A percentile compares a stretch with the other conserved stretches of the same genome.
Conservation (phyloP, 2,329 filamentous ascomycete genomes). For the Botrytis porri region DNA sequence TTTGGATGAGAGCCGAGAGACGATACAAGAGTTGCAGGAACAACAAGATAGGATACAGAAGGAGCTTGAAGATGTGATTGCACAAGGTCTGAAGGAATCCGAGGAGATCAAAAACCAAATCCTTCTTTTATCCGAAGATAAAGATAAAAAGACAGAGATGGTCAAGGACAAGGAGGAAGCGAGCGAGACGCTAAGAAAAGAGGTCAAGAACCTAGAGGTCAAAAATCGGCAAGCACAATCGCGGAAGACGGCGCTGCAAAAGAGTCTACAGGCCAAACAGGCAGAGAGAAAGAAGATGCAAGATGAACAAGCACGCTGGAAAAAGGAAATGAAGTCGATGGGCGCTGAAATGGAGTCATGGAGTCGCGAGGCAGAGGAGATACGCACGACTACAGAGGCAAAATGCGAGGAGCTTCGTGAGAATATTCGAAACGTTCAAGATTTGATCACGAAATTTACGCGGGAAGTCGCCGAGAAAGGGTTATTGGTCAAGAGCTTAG, state of each 20-base stretch:
- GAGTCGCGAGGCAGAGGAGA: slow-evolving; percentile 50
- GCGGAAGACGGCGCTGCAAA: slow-evolving; percentile 75
- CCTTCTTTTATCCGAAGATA: slow-evolving; percentile 69
- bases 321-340: slow-evolving; percentile 60
- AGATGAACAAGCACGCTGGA: slow-evolving; percentile 68
- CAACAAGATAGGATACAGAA: slow-evolving; percentile 75
- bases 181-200: slow-evolving; percentile 77
- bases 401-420: slow-evolving; percentile 52
- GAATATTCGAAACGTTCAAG: slow-evolving; percentile 59
- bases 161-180: slow-evolving; percentile 89
- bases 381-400: slow-evolving; percentile 51
- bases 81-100: slow-evolving; percentile 68
- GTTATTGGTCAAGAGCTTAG: slow-evolving; percentile 68
- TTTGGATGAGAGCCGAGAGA: slow-evolving; percentile 58
- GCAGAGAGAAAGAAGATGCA: slow-evolving; percentile 66
- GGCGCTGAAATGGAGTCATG: slow-evolving; percentile 53
- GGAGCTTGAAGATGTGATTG: slow-evolving; percentile 77
- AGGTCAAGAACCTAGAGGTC: slow-evolving; percentile 76
- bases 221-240: slow-evolving; percentile 78
- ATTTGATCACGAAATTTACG: slow-evolving; percentile 56
- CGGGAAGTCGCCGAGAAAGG: slow-evolving; percentile 70
- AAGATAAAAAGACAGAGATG: slow-evolving; percentile 72
- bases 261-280: slow-evolving; percentile 64
- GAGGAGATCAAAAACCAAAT: slow-evolving; percentile 65
- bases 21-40: slow-evolving; percentile 74